Conservation (phyloP, 257 asterid species). For the Solanum neorickii region DNA sequence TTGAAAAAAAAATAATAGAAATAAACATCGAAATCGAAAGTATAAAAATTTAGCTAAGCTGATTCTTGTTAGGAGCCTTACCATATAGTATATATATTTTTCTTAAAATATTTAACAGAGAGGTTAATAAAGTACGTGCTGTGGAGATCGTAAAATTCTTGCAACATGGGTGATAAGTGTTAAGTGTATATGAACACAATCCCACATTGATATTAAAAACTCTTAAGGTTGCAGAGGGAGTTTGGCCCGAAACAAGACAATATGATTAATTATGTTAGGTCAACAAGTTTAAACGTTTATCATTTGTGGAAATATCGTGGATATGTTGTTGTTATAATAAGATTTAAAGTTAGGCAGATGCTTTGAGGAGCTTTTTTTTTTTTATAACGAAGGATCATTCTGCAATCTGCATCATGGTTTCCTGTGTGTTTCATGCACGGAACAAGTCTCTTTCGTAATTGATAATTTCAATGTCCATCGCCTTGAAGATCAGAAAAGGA, state of each 20-base stretch:
- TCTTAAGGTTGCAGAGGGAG: neutral
- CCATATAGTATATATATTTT: neutral
- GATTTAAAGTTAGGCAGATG: neutral
- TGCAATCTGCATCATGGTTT: neutral
- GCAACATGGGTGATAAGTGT: neutral
- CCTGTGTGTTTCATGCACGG: neutral
- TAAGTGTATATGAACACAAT: neutral
- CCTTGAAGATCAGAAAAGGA: neutral
- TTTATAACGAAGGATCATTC: neutral
- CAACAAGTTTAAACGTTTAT: neutral
- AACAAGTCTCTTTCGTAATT: slow-evolving; percentile 15
- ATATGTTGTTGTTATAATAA: neutral
- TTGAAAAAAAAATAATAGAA: neutral
- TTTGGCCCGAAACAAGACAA: neutral
- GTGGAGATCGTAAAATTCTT: neutral
- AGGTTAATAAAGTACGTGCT: neutral
- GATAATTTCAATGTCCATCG: slow-evolving; percentile 14
- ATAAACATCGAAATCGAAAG: neutral
- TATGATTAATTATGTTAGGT: neutral
- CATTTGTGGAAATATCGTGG: neutral
- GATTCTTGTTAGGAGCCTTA: neutral
- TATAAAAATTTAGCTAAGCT: neutral
- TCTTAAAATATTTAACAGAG: neutral
- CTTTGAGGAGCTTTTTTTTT: neutral
- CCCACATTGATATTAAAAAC: neutral